These are phyloP conservation scores for Termitomyces sp. DNA, from an alignment of 768 basidiomycete genomes.

Conservation along the genomic window DNA sequence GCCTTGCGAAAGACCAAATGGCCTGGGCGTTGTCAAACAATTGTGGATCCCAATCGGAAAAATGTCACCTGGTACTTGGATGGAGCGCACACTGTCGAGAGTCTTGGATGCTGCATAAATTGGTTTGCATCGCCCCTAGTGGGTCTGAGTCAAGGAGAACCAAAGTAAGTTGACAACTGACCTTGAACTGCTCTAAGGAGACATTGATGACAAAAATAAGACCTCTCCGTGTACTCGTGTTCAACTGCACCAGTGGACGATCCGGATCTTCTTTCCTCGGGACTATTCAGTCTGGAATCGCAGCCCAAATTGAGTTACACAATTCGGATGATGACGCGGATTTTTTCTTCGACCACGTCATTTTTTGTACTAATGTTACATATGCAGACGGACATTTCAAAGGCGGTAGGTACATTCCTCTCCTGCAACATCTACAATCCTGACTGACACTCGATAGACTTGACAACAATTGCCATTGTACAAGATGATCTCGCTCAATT, in stretches of 20 bases:
- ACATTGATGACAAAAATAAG: slow-evolving; percentile 13
- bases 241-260: slow-evolving; percentile 93
- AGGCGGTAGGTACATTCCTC: slow-evolving; percentile 56
- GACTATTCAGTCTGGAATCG: slow-evolving; percentile 50
- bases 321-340: slow-evolving; percentile 32
- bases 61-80: slow-evolving; percentile 85
- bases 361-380: slow-evolving; percentile 97
- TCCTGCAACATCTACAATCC: neutral
- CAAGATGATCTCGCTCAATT: slow-evolving; percentile 61
- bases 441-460: slow-evolving; percentile 45
- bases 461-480: slow-evolving; percentile 67
- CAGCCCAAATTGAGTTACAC: slow-evolving; percentile 41
- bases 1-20: slow-evolving; percentile 74
- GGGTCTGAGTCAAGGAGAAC: slow-evolving; percentile 33
- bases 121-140: slow-evolving; percentile 78
- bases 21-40: slow-evolving; percentile 94
- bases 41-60: slow-evolving; percentile 53
- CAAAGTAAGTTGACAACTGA: slow-evolving; percentile 13
- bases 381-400: slow-evolving; percentile 88
- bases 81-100: slow-evolving; percentile 94
- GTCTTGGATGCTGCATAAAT: slow-evolving; percentile 78
- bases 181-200: neutral
- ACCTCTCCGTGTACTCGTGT: slow-evolving; percentile 65
- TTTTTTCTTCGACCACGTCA: slow-evolving; percentile 75
- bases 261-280: slow-evolving; percentile 72